Percentiles rank a stretch among this genome's conserved stretches.
Evolutionary conservation across 202 grass and related monocot genomes (phyloP).

Genomic region (Carex sylvatica): DNA sequence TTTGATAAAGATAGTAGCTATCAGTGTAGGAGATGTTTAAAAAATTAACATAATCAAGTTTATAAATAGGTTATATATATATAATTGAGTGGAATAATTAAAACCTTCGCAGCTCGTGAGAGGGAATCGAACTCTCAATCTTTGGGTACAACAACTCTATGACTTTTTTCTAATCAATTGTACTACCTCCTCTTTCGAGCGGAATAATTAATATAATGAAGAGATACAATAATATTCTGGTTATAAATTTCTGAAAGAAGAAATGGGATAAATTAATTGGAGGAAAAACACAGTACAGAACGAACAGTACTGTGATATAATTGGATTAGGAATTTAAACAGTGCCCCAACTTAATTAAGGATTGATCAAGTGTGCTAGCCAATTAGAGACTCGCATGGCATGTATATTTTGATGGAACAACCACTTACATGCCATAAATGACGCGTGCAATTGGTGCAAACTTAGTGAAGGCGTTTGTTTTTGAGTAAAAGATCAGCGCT

Average conservation of each 20-base stretch:
- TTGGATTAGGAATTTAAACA: no score
- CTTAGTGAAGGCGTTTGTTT: constrained; percentile 1
- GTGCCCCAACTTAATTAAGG: background rate
- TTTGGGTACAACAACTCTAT: no score
- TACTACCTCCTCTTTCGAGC: no score
- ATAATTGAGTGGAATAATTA: background rate
- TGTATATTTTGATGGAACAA: background rate
- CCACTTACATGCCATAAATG: background rate
- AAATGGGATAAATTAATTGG: background rate
- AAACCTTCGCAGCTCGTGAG: no score
- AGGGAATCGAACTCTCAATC: no score
- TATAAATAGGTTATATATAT: no score
- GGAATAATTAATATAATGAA: background rate
- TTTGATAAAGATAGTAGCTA: background rate
- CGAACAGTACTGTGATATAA: no score
- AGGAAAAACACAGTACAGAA: background rate
- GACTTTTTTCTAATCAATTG: no score
- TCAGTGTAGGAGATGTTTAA: no score
- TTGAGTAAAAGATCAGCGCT: background rate
- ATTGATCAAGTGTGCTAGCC: background rate
- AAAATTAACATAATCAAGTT: no score
- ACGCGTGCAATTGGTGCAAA: background rate
- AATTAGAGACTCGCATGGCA: background rate
- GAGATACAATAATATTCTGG: background rate
- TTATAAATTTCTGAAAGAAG: background rate